Evolutionary conservation across 108 stramenopile species (phyloP).

Genomic region (Skeletonema potamos): DNA sequence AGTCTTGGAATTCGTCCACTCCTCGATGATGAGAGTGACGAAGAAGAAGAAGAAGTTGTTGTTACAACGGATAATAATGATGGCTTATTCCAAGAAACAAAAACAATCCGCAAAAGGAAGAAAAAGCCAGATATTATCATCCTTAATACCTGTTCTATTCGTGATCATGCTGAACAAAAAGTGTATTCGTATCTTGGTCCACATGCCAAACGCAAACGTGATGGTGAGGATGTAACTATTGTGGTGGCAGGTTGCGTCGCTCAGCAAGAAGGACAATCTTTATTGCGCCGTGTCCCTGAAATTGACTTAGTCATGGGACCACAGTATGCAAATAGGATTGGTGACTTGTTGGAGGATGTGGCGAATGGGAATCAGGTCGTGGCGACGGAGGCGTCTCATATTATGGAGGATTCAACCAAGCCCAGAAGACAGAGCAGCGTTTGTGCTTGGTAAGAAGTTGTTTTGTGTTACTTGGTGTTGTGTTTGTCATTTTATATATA

Average conservation of each 20-base stretch:
- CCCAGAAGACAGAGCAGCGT: constrained; percentile 79
- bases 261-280: constrained; percentile 84
- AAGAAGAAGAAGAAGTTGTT: constrained; percentile 10
- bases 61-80: constrained; percentile 3
- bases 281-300: constrained; percentile 81
- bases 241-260: constrained; percentile 91
- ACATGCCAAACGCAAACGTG: constrained; percentile 59
- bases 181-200: constrained; percentile 78
- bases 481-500: neutral
- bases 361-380: constrained; percentile 93
- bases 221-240: constrained; percentile 77
- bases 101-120: constrained; percentile 20
- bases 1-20: constrained; percentile 80
- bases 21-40: constrained; percentile 18
- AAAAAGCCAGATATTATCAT: constrained; percentile 85
- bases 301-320: constrained; percentile 92
- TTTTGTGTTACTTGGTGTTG: neutral
- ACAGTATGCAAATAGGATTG: constrained; percentile 94
- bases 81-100: constrained; percentile 6
- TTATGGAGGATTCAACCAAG: constrained; percentile 95
- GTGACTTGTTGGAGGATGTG: constrained; percentile 92
- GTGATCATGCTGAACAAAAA: constrained; percentile 97
- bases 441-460: constrained; percentile 85
- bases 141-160: constrained; percentile 95
- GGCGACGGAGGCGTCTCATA: constrained; percentile 92